Evolutionary conservation across 495 filamentous ascomycete genomes (phyloP).

Genomic region (Trichoderma virens): DNA sequence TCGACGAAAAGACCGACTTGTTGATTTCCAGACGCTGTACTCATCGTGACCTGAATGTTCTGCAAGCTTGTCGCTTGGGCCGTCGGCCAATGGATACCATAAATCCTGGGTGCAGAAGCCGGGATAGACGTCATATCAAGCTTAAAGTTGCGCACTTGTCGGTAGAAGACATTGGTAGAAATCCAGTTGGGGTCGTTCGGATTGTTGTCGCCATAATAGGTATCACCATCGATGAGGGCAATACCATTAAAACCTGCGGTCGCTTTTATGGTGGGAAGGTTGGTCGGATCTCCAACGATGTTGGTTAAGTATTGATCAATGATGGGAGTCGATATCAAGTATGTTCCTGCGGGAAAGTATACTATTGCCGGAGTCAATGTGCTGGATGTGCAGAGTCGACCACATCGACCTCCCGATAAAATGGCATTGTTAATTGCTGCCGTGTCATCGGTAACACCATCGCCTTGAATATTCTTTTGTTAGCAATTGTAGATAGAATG

Average conservation of each 20-base stretch:
- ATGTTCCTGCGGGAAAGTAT: slow-evolving; percentile 73
- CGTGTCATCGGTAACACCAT: slow-evolving; percentile 24
- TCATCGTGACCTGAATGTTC: slow-evolving; percentile 66
- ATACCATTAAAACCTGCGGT: slow-evolving; percentile 48
- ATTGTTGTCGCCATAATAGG: slow-evolving; percentile 19
- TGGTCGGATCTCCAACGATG: slow-evolving; percentile 62
- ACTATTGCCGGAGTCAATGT: slow-evolving; percentile 66
- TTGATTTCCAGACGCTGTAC: slow-evolving; percentile 41
- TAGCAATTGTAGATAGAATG: background rate
- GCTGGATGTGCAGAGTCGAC: slow-evolving; percentile 22
- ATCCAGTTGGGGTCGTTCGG: slow-evolving; percentile 21
- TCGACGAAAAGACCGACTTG: slow-evolving; percentile 75
- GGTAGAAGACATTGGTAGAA: slow-evolving; percentile 65
- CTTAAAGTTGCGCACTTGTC: slow-evolving; percentile 67
- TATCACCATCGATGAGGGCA: slow-evolving; percentile 56
- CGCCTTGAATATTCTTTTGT: background rate
- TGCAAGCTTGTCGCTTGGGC: slow-evolving; percentile 66
- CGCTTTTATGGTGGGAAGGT: slow-evolving; percentile 57
- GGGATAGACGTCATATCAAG: slow-evolving; percentile 59
- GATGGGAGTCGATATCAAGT: slow-evolving; percentile 58
- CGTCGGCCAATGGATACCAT: slow-evolving; percentile 76
- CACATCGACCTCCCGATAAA: slow-evolving; percentile 10
- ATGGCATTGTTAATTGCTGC: slow-evolving; percentile 15
- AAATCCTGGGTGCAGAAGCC: slow-evolving; percentile 33
- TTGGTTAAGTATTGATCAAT: slow-evolving; percentile 58